phyloP scores from a whole-genome alignment of 805 yeast species.

The Lipomyces chichibuensis region DNA sequence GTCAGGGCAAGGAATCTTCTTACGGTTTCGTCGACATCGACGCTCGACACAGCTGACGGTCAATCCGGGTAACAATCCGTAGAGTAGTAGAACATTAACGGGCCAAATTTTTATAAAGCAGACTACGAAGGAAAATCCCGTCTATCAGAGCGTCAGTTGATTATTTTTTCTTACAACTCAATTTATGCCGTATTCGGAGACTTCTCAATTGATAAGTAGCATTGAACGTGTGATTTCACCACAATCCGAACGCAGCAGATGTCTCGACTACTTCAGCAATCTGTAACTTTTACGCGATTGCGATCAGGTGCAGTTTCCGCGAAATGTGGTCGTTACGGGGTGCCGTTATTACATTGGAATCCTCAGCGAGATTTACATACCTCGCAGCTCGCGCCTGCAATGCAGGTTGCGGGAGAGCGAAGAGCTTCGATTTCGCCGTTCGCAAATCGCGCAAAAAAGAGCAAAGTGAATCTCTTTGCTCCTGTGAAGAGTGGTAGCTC shows the following conservation, averaged over 20 bases:
- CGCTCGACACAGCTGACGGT: too few relatives aligned
- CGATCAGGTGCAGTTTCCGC: background rate
- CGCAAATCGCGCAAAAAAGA: conserved; percentile 4
- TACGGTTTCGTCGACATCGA: too few relatives aligned
- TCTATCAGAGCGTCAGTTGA: background rate
- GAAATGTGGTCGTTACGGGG: background rate
- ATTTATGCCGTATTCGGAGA: background rate
- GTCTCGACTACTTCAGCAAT: conserved; percentile 1
- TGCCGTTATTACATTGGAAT: background rate
- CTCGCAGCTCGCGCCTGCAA: background rate
- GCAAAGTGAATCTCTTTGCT: conserved; percentile 19
- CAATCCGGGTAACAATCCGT: too few relatives aligned
- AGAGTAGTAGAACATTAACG: background rate
- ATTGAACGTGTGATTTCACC: background rate
- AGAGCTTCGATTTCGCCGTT: background rate
- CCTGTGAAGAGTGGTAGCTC: conserved; percentile 17
- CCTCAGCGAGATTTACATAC: background rate
- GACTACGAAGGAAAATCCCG: background rate
- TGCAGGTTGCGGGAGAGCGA: background rate
- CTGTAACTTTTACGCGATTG: background rate
- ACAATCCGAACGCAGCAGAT: background rate
- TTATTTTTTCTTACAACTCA: background rate
- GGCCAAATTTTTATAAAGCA: background rate
- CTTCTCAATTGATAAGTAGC: background rate
- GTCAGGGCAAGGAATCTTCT: too few relatives aligned